These are phyloP conservation scores for Dujonia santamariae DNA, from an alignment of 1,139 yeast species.

Conservation along the genomic window DNA sequence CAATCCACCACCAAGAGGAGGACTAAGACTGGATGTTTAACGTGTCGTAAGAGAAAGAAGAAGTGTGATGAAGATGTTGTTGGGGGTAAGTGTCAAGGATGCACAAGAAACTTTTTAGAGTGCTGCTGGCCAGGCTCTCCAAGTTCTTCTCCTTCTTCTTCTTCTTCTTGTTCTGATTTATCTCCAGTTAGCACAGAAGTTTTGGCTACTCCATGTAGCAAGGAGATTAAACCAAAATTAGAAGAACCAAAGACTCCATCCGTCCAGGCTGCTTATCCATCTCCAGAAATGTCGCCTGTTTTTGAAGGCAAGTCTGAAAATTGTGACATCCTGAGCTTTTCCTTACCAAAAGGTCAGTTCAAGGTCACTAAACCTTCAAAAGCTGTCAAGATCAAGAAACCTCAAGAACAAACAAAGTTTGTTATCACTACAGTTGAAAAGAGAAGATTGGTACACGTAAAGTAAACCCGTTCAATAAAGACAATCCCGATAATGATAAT, in stretches of 20 bases:
- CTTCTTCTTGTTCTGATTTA: not conserved
- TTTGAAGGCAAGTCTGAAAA: conserved; percentile 5
- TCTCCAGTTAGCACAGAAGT: not conserved
- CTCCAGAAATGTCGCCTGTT: conserved; percentile 8
- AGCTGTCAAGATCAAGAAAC: not conserved
- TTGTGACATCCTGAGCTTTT: conserved; percentile 9
- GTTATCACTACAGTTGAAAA: conserved; percentile 12
- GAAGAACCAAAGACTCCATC: conserved; percentile 2
- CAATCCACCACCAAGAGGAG: conserved; percentile 23
- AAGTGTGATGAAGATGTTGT: conserved; percentile 44
- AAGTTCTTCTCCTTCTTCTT: not conserved
- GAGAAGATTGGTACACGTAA: conserved; percentile 10
- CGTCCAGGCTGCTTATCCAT: conserved; percentile 7
- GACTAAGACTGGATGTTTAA: conserved; percentile 44
- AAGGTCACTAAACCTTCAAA: conserved; percentile 9
- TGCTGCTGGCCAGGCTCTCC: conserved; percentile 41
- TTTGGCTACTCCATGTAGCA: not conserved
- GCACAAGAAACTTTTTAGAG: conserved; percentile 45
- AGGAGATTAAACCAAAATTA: conserved; percentile 1
- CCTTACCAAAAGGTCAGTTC: conserved; percentile 8
- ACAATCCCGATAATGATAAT: no score
- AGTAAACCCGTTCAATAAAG: no score
- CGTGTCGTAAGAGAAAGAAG: conserved; percentile 46
- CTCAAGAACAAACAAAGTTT: conserved; percentile 4
- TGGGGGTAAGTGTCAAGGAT: conserved; percentile 47